Conservation (phyloP, 2,329 filamentous ascomycete species). For the Monosporascus sp. region DNA sequence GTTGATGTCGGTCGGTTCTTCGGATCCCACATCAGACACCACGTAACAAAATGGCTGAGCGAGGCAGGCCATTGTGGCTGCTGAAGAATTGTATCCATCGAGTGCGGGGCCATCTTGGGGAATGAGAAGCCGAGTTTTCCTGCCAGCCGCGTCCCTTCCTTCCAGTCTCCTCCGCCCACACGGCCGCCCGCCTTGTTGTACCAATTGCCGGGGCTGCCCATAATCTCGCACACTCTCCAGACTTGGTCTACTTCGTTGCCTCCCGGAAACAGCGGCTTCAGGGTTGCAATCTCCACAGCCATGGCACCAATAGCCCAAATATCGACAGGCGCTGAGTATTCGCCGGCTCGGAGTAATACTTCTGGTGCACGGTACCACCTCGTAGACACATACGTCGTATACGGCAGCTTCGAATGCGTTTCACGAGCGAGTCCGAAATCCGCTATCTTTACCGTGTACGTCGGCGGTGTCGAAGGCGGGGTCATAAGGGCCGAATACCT, state of each 20-base stretch:
- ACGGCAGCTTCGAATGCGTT: slow-evolving; percentile 91
- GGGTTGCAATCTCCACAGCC: slow-evolving; percentile 93
- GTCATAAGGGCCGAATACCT: slow-evolving; percentile 91
- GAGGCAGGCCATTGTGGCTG: slow-evolving; percentile 86
- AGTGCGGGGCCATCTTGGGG: slow-evolving; percentile 97
- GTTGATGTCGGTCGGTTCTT: slow-evolving; percentile 85
- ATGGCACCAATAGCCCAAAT: slow-evolving; percentile 99
- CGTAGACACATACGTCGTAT: slow-evolving; percentile 97
- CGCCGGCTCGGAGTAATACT: slow-evolving; percentile 84
- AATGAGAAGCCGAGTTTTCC: slow-evolving; percentile 98
- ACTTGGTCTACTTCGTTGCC: slow-evolving; percentile 99
- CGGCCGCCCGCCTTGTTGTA: slow-evolving; percentile 83
- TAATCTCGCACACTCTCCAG: slow-evolving; percentile 97
- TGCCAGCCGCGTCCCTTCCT: slow-evolving; percentile 84
- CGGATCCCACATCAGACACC: slow-evolving; percentile 99
- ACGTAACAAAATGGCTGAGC: slow-evolving; percentile 89
- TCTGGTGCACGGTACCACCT: slow-evolving; percentile 97
- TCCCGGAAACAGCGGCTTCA: slow-evolving; percentile 95
- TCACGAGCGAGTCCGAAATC: slow-evolving; percentile 97
- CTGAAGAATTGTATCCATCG: slow-evolving; percentile 90
- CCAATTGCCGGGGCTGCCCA: slow-evolving; percentile 98
- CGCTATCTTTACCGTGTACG: slow-evolving; percentile 96
- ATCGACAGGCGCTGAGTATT: slow-evolving; percentile 96
- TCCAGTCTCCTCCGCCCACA: slow-evolving; percentile 95
- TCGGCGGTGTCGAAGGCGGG: slow-evolving; percentile 86